A percentile compares a stretch with the other conserved stretches of the same genome.
These are phyloP conservation scores for Sporisorium sorghi DNA, from an alignment of 1,284 basidiomycete genomes.

Conservation along the genomic window DNA sequence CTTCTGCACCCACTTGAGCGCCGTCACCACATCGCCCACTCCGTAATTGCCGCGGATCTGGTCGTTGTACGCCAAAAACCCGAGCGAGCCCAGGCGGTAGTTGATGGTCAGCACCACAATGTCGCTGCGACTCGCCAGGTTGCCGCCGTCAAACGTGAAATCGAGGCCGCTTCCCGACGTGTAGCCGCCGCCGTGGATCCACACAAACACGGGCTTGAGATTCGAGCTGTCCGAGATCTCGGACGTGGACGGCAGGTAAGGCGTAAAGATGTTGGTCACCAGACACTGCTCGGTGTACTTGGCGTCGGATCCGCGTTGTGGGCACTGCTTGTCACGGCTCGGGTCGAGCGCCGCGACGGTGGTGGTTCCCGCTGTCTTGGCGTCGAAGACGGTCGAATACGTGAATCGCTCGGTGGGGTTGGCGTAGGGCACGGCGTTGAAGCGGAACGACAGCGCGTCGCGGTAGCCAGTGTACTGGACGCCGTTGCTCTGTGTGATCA, in stretches of 20 bases:
- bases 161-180: conserved; percentile 70
- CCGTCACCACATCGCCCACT: conserved; percentile 59
- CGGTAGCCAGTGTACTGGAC: conserved; percentile 42
- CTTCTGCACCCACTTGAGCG: conserved; percentile 74
- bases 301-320: conserved; percentile 16
- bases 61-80: conserved; percentile 46
- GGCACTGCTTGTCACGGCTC: conserved; percentile 30
- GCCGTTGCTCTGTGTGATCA: conserved; percentile 26
- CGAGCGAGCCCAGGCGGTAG: conserved; percentile 71
- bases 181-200: conserved; percentile 70
- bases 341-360: conserved; percentile 24
- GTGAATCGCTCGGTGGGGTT: conserved; percentile 40
- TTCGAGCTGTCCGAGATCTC: conserved; percentile 4
- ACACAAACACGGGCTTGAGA: conserved; percentile 75
- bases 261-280: conserved; percentile 74
- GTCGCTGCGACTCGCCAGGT: conserved; percentile 71
- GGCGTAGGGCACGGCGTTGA: conserved; percentile 40
- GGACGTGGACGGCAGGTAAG: conserved; percentile 70
- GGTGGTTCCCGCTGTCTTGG: conserved; percentile 1
- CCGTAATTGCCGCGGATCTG: conserved; percentile 61
- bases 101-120: conserved; percentile 75
- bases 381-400: conserved; percentile 42
- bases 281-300: conserved; percentile 72
- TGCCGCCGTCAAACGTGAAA: conserved; percentile 71
- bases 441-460: conserved; percentile 46